Evolutionary conservation across 495 filamentous ascomycete species (phyloP).

Genomic region (Penicillium verhagenii): DNA sequence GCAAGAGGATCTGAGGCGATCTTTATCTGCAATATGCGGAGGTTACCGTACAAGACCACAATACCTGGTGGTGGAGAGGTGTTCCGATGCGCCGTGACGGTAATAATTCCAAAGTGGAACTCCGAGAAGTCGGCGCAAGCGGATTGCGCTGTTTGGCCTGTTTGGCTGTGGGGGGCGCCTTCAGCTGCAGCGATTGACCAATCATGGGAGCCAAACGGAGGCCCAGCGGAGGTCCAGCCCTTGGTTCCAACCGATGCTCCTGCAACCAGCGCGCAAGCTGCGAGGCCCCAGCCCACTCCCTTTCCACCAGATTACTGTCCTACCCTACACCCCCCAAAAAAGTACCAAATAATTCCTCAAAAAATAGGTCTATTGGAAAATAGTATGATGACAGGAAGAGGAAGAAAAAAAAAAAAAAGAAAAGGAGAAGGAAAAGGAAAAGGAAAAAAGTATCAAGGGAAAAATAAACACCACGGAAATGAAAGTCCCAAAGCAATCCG

Average conservation of each 20-base stretch:
- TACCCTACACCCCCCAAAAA: background rate
- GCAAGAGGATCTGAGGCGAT: conserved; percentile 31
- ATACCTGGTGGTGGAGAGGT: conserved; percentile 5
- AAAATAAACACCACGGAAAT: background rate
- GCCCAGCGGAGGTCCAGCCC: background rate
- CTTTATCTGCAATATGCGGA: conserved; percentile 33
- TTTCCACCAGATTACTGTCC: background rate
- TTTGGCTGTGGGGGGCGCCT: conserved; percentile 7
- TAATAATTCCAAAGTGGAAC: conserved; percentile 14
- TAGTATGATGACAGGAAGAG: conserved; percentile 28
- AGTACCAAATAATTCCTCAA: background rate
- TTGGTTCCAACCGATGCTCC: background rate
- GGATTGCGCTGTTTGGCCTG: conserved; percentile 18
- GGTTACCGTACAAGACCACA: conserved; percentile 30
- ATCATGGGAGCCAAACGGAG: conserved; percentile 1
- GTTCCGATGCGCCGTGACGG: conserved; percentile 14
- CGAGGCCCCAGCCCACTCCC: background rate
- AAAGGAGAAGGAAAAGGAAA: conserved; percentile 4
- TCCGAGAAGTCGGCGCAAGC: background rate
- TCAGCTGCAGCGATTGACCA: conserved; percentile 21
- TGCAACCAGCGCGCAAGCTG: background rate
- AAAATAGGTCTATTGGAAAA: conserved; percentile 30
- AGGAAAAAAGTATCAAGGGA: background rate
- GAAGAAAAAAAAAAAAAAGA: conserved; percentile 19
- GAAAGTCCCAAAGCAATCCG: conserved; percentile 22